phyloP scores from a whole-genome alignment of 495 filamentous ascomycete genomes.

The Trichoderma erinaceum region DNA sequence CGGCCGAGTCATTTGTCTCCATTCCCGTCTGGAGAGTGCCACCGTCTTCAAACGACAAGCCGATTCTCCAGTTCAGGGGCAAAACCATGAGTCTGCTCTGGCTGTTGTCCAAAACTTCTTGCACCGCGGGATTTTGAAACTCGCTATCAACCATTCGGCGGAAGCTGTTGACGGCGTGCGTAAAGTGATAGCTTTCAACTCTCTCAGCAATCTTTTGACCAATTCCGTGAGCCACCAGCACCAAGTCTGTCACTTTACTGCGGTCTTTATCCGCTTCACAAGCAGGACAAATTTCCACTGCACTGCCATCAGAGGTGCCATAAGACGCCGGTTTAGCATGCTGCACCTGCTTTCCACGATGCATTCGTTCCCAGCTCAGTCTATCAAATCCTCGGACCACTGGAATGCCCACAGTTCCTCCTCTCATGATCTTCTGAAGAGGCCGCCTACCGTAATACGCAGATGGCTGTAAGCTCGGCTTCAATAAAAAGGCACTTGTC shows the following conservation, averaged over 20 bases:
- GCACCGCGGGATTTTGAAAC: slow-evolving; percentile 65
- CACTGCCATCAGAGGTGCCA: slow-evolving; percentile 28
- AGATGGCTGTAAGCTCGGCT: slow-evolving; percentile 72
- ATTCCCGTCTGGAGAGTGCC: slow-evolving; percentile 45
- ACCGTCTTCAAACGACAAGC: slow-evolving; percentile 75
- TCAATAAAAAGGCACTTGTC: slow-evolving; percentile 69
- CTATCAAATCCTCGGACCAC: slow-evolving; percentile 84
- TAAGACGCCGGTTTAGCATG: slow-evolving; percentile 20
- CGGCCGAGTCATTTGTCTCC: slow-evolving; percentile 41
- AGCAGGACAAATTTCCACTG: slow-evolving; percentile 35
- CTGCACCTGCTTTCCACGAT: slow-evolving; percentile 46
- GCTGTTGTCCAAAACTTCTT: slow-evolving; percentile 61
- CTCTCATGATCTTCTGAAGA: slow-evolving; percentile 77
- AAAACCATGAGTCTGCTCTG: slow-evolving; percentile 53
- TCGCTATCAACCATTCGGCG: slow-evolving; percentile 83
- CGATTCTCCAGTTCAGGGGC: slow-evolving; percentile 79
- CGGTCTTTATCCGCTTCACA: slow-evolving; percentile 54
- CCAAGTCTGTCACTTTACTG: slow-evolving; percentile 74
- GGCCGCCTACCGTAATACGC: slow-evolving; percentile 71
- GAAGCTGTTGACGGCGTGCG: slow-evolving; percentile 87
- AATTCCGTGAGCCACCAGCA: slow-evolving; percentile 90
- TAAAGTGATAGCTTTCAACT: slow-evolving; percentile 95
- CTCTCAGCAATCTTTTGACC: slow-evolving; percentile 95
- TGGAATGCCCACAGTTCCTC: slow-evolving; percentile 71
- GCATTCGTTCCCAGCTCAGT: slow-evolving; percentile 65